Percentiles rank a stretch among this genome's conserved stretches.
Conservation (phyloP, 148 eudicot genomes). For the Rhododendron simsii region DNA sequence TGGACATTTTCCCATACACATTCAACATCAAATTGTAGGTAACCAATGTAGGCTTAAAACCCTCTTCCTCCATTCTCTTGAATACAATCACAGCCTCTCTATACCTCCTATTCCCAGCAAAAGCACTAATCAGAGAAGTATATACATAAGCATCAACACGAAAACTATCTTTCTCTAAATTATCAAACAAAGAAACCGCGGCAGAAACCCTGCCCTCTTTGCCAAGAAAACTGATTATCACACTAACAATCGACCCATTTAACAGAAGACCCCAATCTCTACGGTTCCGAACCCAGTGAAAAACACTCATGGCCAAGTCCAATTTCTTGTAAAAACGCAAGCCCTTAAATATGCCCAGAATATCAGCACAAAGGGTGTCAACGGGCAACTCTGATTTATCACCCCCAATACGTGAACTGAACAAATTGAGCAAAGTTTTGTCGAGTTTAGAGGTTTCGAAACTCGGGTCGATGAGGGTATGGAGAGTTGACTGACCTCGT, state of each 20-base stretch:
- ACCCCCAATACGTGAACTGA: conserved; percentile 8
- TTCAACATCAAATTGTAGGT: conserved; percentile 77
- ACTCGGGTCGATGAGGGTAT: conserved; percentile 38
- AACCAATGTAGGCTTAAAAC: conserved; percentile 76
- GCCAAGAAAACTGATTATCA: conserved; percentile 60
- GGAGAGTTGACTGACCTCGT: conserved; percentile 55
- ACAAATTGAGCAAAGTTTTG: conserved; percentile 26
- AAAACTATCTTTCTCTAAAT: conserved; percentile 55
- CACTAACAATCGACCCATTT: conserved; percentile 64
- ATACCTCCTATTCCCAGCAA: conserved; percentile 66
- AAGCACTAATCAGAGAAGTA: conserved; percentile 72
- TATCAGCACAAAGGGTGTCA: conserved; percentile 35
- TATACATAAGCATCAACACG: conserved; percentile 73
- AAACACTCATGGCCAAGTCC: conserved; percentile 57
- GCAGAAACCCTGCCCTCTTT: conserved; percentile 61
- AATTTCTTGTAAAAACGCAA: conserved; percentile 59
- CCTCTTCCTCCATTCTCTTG: conserved; percentile 77
- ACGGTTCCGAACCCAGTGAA: conserved; percentile 54
- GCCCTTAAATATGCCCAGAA: conserved; percentile 71
- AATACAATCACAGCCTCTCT: conserved; percentile 72
- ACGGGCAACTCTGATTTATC: conserved; percentile 12
- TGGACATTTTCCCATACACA: conserved; percentile 89
- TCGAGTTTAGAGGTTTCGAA: conserved; percentile 38
- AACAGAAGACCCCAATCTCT: conserved; percentile 30
- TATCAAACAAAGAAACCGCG: conserved; percentile 54